Evolutionary conservation across 2,329 filamentous ascomycete genomes (phyloP).

Genomic region (Fusarium sterilihyphosum): DNA sequence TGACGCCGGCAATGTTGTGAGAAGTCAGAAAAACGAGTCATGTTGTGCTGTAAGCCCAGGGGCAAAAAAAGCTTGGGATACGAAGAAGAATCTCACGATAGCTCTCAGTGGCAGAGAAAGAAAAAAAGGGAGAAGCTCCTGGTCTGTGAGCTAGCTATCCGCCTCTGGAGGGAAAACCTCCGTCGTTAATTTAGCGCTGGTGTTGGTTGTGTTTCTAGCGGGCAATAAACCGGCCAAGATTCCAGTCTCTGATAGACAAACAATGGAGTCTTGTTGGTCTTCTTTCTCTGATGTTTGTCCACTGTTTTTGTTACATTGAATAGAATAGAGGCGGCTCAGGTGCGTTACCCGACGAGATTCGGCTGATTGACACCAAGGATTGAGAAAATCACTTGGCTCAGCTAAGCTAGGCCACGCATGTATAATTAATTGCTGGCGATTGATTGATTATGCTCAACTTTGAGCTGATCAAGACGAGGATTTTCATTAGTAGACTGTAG

Average conservation of each 20-base stretch:
- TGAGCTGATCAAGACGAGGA: neutral
- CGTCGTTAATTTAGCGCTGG: slow-evolving; percentile 3
- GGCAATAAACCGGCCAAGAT: slow-evolving; percentile 12
- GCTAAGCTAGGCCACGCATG: neutral
- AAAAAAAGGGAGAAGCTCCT: neutral
- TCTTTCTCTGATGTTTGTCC: neutral
- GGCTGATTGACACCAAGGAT: slow-evolving; percentile 32
- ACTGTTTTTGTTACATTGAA: neutral
- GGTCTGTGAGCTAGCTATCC: neutral
- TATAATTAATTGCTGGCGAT: neutral
- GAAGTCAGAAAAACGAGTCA: slow-evolving; percentile 25
- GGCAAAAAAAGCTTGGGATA: neutral
- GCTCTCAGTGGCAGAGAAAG: neutral
- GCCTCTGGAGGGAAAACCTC: neutral
- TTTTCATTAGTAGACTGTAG: slow-evolving; percentile 4
- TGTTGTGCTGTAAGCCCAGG: slow-evolving; percentile 12
- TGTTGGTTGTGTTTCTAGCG: slow-evolving; percentile 2
- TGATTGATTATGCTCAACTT: slow-evolving; percentile 8
- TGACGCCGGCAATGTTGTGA: neutral
- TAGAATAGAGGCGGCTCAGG: neutral
- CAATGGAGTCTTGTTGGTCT: neutral
- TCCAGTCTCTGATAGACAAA: neutral
- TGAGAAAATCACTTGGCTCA: slow-evolving; percentile 1
- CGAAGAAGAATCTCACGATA: neutral
- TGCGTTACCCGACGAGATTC: neutral